A percentile compares a stretch with the other conserved stretches of the same genome.
phyloP scores from a whole-genome alignment of 1,284 basidiomycete species.

The Ceratobasidium sp. region DNA sequence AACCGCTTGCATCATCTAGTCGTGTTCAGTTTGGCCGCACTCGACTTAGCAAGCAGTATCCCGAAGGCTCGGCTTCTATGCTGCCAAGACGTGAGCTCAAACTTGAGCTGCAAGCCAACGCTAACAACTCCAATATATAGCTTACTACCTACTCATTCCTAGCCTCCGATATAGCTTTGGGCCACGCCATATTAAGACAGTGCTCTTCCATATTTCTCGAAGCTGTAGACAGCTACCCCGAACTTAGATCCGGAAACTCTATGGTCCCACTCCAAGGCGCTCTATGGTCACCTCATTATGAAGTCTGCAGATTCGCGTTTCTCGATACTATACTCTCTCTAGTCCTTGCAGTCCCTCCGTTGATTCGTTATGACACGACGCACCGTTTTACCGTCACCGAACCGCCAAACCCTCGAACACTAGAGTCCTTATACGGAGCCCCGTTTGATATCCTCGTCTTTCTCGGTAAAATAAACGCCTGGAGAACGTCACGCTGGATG shows the following conservation, averaged over 20 bases:
- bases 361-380: neutral
- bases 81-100: neutral
- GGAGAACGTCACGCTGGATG: constrained; percentile 3
- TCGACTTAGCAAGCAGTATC: neutral
- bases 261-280: neutral
- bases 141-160: neutral
- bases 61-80: neutral
- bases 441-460: neutral
- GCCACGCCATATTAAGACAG: neutral
- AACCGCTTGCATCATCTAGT: neutral
- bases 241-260: neutral
- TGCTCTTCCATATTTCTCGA: neutral
- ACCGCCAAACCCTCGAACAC: neutral
- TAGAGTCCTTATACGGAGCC: constrained; percentile 21
- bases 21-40: neutral
- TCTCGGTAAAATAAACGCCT: constrained; percentile 17
- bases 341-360: neutral
- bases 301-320: constrained; percentile 1
- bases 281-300: neutral
- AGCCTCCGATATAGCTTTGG: neutral
- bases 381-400: neutral
- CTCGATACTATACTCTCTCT: constrained; percentile 2
- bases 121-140: neutral
- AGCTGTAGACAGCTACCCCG: neutral
- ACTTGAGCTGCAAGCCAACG: neutral